These are phyloP conservation scores for Lodderomyces theae DNA, from an alignment of 1,139 yeast genomes.

Conservation along the genomic window DNA sequence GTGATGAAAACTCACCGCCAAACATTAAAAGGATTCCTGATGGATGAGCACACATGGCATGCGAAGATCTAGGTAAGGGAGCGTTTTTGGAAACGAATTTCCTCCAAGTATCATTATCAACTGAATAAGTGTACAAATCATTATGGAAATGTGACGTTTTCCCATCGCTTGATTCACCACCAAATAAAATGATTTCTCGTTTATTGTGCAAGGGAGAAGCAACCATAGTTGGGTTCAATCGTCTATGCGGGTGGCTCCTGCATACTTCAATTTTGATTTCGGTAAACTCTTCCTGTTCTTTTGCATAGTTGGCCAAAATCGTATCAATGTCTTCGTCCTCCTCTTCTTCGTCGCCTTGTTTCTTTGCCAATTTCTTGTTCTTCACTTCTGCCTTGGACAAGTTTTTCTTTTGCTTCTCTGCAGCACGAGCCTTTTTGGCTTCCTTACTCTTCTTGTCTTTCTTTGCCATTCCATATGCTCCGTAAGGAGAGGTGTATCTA, in stretches of 20 bases:
- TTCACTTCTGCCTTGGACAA: conserved; percentile 70
- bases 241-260: conserved; percentile 52
- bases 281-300: conserved; percentile 75
- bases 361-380: conserved; percentile 71
- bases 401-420: conserved; percentile 79
- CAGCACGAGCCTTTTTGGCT: conserved; percentile 85
- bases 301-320: conserved; percentile 71
- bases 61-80: conserved; percentile 92
- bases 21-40: conserved; percentile 80
- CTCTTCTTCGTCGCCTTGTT: conserved; percentile 64
- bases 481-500: no score
- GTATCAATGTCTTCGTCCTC: conserved; percentile 89
- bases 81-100: conserved; percentile 75
- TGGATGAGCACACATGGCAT: conserved; percentile 92
- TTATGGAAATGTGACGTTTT: conserved; percentile 71
- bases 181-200: conserved; percentile 77
- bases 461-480: conserved; percentile 73
- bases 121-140: conserved; percentile 70
- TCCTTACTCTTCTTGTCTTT: conserved; percentile 84
- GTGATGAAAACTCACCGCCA: conserved; percentile 97
- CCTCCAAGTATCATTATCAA: conserved; percentile 83
- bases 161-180: conserved; percentile 72
- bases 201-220: conserved; percentile 76
- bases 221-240: conserved; percentile 74
- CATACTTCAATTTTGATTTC: conserved; percentile 63